phyloP scores from a whole-genome alignment of 768 basidiomycete species.

The Tricholoma terreum region DNA sequence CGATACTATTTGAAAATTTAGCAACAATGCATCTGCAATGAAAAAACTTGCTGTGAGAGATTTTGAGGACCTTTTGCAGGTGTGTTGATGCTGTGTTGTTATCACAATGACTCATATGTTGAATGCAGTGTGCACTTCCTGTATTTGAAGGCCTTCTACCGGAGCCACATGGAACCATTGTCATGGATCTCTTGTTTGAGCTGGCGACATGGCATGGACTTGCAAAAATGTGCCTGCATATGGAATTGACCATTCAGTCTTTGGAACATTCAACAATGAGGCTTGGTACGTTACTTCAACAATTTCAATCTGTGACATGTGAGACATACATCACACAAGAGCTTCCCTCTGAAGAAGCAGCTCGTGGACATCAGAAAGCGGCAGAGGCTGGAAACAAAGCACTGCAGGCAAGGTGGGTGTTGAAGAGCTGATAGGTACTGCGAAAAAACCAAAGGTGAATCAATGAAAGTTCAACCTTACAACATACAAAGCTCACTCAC shows the following conservation, averaged over 20 bases:
- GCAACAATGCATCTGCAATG: conserved; percentile 18
- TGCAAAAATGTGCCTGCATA: conserved; percentile 24
- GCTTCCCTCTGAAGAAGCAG: conserved; percentile 11
- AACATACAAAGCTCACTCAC: conserved; percentile 30
- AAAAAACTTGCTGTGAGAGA: conserved; percentile 22
- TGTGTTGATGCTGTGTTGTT: background rate
- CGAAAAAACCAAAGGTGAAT: background rate
- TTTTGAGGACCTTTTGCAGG: conserved; percentile 32
- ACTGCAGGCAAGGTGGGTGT: background rate
- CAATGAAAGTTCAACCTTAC: conserved; percentile 7
- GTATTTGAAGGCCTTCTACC: conserved; percentile 11
- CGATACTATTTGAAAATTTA: conserved; percentile 20
- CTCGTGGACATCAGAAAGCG: conserved; percentile 4
- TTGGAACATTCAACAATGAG: conserved; percentile 5
- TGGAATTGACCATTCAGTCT: conserved; percentile 4
- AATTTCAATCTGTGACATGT: conserved; percentile 10
- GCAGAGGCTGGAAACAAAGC: background rate
- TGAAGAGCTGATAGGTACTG: background rate
- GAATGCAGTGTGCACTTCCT: conserved; percentile 6
- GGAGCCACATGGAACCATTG: conserved; percentile 12
- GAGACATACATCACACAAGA: conserved; percentile 4
- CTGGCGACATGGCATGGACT: conserved; percentile 23
- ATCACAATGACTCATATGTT: background rate
- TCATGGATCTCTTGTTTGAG: conserved; percentile 15
- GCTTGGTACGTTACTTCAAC: conserved; percentile 6